A percentile compares a stretch with the other conserved stretches of the same genome.
phyloP scores from a whole-genome alignment of 176 grass and related monocot species.

The Bothriochloa decipiens region DNA sequence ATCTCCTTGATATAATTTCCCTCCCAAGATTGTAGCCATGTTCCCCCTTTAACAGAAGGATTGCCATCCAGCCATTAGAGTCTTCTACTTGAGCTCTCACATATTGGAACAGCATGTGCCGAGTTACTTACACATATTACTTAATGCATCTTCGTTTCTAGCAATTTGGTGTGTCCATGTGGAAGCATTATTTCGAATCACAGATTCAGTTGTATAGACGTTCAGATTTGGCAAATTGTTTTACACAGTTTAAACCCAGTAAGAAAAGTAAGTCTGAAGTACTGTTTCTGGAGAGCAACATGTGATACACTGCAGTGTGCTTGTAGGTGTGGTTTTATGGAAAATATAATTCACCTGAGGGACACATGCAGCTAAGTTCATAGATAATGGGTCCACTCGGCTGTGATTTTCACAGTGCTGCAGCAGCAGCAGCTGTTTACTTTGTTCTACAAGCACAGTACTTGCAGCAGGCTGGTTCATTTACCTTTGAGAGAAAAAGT shows the following conservation, averaged over 20 bases:
- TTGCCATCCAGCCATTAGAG: background rate
- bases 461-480: background rate
- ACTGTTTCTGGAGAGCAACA: background rate
- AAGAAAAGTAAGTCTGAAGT: background rate
- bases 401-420: too few relatives aligned
- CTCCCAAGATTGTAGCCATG: background rate
- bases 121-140: background rate
- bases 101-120: background rate
- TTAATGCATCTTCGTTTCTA: slow-evolving; percentile 1
- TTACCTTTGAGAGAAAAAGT: background rate
- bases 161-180: too few relatives aligned
- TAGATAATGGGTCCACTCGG: too few relatives aligned
- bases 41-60: background rate
- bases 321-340: slow-evolving; percentile 5
- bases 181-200: too few relatives aligned
- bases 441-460: too few relatives aligned
- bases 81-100: background rate
- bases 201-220: background rate
- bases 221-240: slow-evolving; percentile 5
- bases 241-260: slow-evolving; percentile 4
- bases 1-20: background rate
- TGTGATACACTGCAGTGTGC: background rate
- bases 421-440: too few relatives aligned
- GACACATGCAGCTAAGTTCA: background rate
- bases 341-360: background rate